Base-by-base conservation (phyloP, 768 basidiomycete species). In the Mycena vitilis region DNA sequence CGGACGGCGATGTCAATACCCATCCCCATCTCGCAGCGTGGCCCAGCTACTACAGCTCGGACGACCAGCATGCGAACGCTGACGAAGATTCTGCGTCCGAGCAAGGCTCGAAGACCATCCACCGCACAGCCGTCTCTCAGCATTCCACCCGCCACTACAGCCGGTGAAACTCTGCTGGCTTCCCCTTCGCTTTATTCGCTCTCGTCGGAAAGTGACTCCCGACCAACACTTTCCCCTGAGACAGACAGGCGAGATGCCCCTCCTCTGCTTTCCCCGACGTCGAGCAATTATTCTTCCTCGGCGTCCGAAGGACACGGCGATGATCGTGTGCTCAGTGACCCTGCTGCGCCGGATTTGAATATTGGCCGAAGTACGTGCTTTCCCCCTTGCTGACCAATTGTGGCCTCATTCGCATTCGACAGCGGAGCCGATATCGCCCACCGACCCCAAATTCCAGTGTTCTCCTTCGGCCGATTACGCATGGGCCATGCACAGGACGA, bases 141-240 rank as follows among this genome's bases (percentile, higher is more conserved):
- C 52, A 60, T 58, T 18, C 62, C 67, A 13, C 34, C 34, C 15
- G 12, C 37, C 38, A 54, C 34, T 45, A 20, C 12, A 16, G 48
- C 58, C 44, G 44, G 49, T 13, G 36, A 2, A 6, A 71, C 40
- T 56, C 63, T 66, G 3, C 63, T 67, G 2, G 65, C 71, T 48
- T 68, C 67, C 15, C 71, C 71, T 34, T 68, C 71, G 20, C 61
- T 69, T 22, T 72, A 68, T 38, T 69, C 71, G 16, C 60, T 66
- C 23, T 72, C 71, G 13, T 65, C 63, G 36, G 67, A 69, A 6
- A 45, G 52, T 37, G 67, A 66, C 4, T 72, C 56, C 13, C 60
- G 63, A 1, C 42, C 60, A 10, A 56, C 53, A n/a, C 54, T 62
- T 12, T 25, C 22, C 12, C n/a, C 54, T 23, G 67, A 62, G 55